phyloP scores from a whole-genome alignment of 2,329 filamentous ascomycete species.

The Polychaeton citri region DNA sequence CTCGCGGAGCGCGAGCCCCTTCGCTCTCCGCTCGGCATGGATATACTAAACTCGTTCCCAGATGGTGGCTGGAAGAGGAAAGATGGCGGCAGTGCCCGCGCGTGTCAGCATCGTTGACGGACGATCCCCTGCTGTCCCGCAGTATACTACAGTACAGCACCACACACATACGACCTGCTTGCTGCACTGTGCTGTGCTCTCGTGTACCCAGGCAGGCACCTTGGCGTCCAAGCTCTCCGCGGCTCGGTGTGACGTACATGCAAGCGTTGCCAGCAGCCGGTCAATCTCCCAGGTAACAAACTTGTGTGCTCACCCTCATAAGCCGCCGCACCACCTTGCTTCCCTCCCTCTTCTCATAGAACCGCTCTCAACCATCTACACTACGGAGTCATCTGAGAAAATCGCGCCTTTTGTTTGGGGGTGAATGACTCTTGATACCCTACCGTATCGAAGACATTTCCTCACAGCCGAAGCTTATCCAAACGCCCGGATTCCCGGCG shows the following conservation, averaged over 20 bases:
- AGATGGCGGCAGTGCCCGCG: too few species aligned
- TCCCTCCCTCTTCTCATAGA: neutral
- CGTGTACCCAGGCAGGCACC: too few species aligned
- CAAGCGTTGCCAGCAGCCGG: neutral
- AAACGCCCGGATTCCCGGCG: neutral
- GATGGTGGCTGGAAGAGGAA: too few species aligned
- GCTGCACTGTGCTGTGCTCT: too few species aligned
- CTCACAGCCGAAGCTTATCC: neutral
- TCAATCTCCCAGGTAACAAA: neutral
- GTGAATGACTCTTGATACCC: constrained; percentile 5
- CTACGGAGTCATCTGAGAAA: too few species aligned
- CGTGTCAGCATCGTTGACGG: too few species aligned
- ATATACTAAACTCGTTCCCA: too few species aligned
- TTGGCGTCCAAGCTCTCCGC: neutral
- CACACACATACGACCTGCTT: too few species aligned
- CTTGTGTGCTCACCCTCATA: too few species aligned
- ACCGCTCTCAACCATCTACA: neutral
- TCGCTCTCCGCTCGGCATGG: neutral
- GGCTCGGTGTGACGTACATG: neutral
- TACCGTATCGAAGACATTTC: constrained; percentile 2
- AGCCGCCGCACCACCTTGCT: neutral
- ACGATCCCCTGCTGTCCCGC: too few species aligned
- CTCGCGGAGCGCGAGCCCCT: neutral
- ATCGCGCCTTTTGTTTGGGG: neutral
- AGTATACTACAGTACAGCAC: too few species aligned